Base-by-base conservation (phyloP, 225 moss, liverwort and hornwort genomes). In the Bryum argenteum region DNA sequence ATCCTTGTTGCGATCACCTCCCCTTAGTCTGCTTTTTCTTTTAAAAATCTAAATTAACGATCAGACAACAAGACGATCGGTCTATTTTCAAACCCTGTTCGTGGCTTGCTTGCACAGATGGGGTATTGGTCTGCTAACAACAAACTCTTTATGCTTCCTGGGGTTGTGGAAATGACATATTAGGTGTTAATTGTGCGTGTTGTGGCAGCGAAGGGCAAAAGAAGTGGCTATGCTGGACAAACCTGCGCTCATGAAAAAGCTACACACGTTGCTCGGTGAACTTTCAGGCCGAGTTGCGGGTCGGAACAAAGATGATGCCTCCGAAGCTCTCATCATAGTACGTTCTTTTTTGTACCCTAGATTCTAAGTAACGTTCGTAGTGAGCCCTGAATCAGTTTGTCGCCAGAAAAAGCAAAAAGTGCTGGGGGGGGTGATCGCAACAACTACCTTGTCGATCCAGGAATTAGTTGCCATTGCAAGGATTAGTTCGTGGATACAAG, bases 251-350 rank as follows among this genome's bases (percentile, higher is more conserved):
- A 16, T 87, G 43, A 84, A 77, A 53, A 87, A 74, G 73, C 55
- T 87, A 16, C 87, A 83, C 8, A 81, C 78, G 14, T 79, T 87
- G 67, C 83, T 87, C 11, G 58, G 59, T 41, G 87, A 87, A 42
- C 76, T 87, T 48, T 59, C 70, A 23, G 83, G 81, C 1, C 87
- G 87, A 21, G 87, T 87, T 67, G 87, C 81, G 16, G 87, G 87
- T 33, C 76, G 87, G 50, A 87, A 87, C 61, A 87, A 87, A 58
- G 87, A 87, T 24, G 87, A 87, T 47, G 48, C 79, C 67, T 28
- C 60, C 1, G 87, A 87, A 2, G 79, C 83, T 45, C 81, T 81
- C 54, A 71, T 79, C 61, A 71, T 53, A 50, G 87, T 87, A 79
- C 54, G 79, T 15, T 6, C 15, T 65, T 60, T 57, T 22, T 40